Evolutionary conservation across 2,329 filamentous ascomycete species (phyloP), one percentile per base, ranked within the genome.

Genomic region (Rutstroemia sydowiana): DNA sequence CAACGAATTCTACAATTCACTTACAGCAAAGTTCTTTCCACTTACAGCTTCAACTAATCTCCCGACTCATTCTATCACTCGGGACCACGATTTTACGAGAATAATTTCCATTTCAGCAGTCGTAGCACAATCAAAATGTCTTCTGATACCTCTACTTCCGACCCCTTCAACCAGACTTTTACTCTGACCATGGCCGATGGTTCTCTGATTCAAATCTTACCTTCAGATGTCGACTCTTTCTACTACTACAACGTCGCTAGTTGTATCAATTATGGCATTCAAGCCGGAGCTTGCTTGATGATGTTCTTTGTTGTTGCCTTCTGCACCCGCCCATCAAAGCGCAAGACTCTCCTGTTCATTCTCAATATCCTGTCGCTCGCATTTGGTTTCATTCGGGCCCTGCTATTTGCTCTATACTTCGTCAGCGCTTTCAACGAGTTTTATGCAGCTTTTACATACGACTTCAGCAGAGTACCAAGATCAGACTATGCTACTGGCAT

Each of bases 211-310:
- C 57, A 64, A 0, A 61, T 75, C 36, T 59, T 65, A 40, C 65
- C 82, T 53, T 43, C 56, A 8, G 63, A 67, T 3, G 54, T 84
- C 36, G 67, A 80, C 58, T 49, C 56, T 3, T 73, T 72, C 45
- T 66, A 74, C 49, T 65, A 70, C 53, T 76, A 77, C 63, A 72
- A 71, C 54, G 66, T 73, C 52, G 69, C 69, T 8, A 63, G 74
- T 32, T 73, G 68, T 61, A 78, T 84, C 72, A 78, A 77, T 63
- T 82, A 76, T 61, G 78, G 74, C 31, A 65, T 72, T 30, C 82
- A 86, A 62, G 69, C 84, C 45, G 84, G 84, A 40, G 76, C 81
- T 23, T 77, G 76, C 3, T 52, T 77, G 20, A 65, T 81, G 40
- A 72, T 85, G 49, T 67, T 84, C 36, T 57, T 82, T 30, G 69